Conservation (phyloP, 108 stramenopile species). For the Aurantiochytrium sp. region DNA sequence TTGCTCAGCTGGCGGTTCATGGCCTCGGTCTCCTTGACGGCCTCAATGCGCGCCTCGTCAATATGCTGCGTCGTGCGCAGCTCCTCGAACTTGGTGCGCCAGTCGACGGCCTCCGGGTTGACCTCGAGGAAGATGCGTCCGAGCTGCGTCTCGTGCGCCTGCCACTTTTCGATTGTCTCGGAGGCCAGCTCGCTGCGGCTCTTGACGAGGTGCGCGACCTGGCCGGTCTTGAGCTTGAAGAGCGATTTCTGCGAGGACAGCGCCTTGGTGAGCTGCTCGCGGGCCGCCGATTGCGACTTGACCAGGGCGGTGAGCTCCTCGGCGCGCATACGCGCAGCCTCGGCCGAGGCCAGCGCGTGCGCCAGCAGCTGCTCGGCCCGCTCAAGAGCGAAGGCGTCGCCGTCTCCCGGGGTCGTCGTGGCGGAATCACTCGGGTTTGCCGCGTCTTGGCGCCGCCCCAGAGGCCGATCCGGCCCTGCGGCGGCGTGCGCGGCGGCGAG, state of each 20-base stretch:
- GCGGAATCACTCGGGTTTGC: neutral
- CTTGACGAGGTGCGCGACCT: neutral
- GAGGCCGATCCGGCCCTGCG: neutral
- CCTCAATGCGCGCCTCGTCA: neutral
- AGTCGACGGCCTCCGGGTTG: conserved; percentile 18
- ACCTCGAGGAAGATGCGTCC: neutral
- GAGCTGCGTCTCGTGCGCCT: neutral
- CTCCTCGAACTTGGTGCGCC: conserved; percentile 6
- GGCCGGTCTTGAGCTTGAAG: conserved; percentile 20
- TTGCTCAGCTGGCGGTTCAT: conserved; percentile 13
- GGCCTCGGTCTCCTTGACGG: neutral
- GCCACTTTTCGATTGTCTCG: neutral
- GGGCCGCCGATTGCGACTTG: neutral
- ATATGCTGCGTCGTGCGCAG: neutral
- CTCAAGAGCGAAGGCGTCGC: neutral
- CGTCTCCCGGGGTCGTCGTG: neutral
- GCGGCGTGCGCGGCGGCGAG: neutral
- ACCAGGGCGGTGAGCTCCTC: conserved; percentile 8
- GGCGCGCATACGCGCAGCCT: neutral
- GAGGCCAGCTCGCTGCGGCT: neutral
- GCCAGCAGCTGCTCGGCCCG: neutral
- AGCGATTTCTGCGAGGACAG: neutral
- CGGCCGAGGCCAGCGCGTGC: neutral
- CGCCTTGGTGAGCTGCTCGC: neutral
- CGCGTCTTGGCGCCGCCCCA: neutral